Percentiles rank a stretch among this genome's conserved stretches.
phyloP scores from a whole-genome alignment of 78 protist genomes.

The Dictyostelium firmibasis region DNA sequence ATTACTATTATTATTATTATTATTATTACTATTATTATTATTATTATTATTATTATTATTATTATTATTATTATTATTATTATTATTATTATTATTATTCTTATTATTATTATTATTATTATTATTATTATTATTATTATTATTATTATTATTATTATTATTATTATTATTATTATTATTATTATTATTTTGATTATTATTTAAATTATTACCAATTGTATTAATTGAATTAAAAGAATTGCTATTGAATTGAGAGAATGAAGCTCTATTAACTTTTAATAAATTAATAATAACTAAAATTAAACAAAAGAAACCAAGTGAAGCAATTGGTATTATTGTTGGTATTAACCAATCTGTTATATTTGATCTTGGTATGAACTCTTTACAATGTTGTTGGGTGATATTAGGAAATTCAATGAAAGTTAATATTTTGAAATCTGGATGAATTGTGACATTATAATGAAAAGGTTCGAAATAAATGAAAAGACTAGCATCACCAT shows the following conservation, averaged over 20 bases:
- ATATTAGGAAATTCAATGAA: not conserved
- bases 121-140: not conserved
- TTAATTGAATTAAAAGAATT: not conserved
- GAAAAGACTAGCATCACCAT: not conserved
- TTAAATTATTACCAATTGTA: not conserved
- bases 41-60: not conserved
- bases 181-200: not conserved
- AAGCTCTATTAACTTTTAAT: conserved; percentile 13
- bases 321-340: not conserved
- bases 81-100: no score
- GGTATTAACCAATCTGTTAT: conserved; percentile 18
- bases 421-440: conserved; percentile 8
- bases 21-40: not conserved
- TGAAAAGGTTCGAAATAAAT: not conserved
- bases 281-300: not conserved
- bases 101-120: no score
- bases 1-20: not conserved
- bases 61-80: not conserved
- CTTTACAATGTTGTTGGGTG: not conserved
- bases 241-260: not conserved
- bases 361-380: not conserved
- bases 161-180: not conserved
- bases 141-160: not conserved
- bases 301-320: not conserved
- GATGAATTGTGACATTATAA: not conserved